Percentiles rank a stretch among this genome's conserved stretches.
Conservation (phyloP, 768 basidiomycete species). For the Lyophyllum decastes region DNA sequence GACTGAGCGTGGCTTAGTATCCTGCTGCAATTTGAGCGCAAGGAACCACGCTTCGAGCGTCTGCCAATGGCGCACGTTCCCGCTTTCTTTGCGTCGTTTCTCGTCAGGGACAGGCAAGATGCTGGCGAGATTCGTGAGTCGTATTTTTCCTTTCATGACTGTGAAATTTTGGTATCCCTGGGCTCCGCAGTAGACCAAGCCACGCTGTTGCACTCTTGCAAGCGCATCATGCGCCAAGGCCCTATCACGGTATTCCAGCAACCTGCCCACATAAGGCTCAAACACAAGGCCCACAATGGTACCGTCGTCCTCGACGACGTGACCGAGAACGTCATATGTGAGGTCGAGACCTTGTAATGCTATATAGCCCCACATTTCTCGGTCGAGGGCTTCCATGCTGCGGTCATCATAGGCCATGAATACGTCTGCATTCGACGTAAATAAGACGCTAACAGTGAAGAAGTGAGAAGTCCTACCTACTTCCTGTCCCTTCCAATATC, state of each 20-base stretch:
- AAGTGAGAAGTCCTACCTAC: conserved; percentile 27
- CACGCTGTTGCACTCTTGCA: conserved; percentile 26
- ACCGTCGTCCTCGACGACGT: conserved; percentile 30
- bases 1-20: conserved; percentile 1
- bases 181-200: conserved; percentile 24
- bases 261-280: conserved; percentile 35
- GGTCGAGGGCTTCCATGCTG: conserved; percentile 24
- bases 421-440: conserved; percentile 24
- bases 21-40: conserved; percentile 13
- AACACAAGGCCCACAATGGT: conserved; percentile 33
- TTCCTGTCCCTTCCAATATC: conserved; percentile 39
- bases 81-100: conserved; percentile 19
- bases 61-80: conserved; percentile 28
- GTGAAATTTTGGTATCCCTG: conserved; percentile 25
- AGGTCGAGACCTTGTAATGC: conserved; percentile 33
- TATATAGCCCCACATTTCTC: conserved; percentile 31
- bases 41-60: conserved; percentile 27
- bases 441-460: neutral
- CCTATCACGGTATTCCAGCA: conserved; percentile 29
- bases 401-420: conserved; percentile 31
- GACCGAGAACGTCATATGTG: conserved; percentile 35
- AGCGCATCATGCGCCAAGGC: conserved; percentile 32
- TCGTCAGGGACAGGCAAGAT: conserved; percentile 20
- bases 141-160: conserved; percentile 36
- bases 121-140: conserved; percentile 27